Percentiles rank a stretch among this genome's conserved stretches.
Evolutionary conservation across 192 early-diverging fungal genomes (phyloP).

Genomic region (Geranomyces variabilis): DNA sequence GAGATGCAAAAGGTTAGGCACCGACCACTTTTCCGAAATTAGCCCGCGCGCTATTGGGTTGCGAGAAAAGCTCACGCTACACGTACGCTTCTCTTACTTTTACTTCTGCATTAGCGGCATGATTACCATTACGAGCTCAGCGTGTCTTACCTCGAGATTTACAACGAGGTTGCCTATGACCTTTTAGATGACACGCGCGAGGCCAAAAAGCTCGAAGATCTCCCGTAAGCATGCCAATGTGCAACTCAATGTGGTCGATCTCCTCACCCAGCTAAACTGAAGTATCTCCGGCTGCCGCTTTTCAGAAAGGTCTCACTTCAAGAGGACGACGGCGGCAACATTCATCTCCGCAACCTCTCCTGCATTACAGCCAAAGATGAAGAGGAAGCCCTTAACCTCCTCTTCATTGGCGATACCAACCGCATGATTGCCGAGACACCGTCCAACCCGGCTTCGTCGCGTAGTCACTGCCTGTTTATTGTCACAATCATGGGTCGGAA

Average conservation of each 20-base stretch:
- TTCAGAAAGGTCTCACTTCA: slow-evolving; percentile 54
- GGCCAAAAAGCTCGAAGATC: slow-evolving; percentile 65
- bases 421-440: slow-evolving; percentile 70
- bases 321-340: slow-evolving; percentile 52
- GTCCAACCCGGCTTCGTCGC: slow-evolving; percentile 64
- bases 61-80: too few species aligned
- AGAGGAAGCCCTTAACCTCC: slow-evolving; percentile 63
- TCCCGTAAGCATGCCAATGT: slow-evolving; percentile 47
- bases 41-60: too few species aligned
- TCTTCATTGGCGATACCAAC: slow-evolving; percentile 69
- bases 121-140: slow-evolving; percentile 46
- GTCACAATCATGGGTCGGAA: slow-evolving; percentile 42
- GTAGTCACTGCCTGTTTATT: slow-evolving; percentile 68
- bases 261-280: too few species aligned
- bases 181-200: slow-evolving; percentile 58
- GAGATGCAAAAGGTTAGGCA: slow-evolving; percentile 48
- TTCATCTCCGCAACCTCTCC: slow-evolving; percentile 62
- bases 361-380: slow-evolving; percentile 45
- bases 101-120: neutral
- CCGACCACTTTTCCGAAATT: too few species aligned
- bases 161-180: slow-evolving; percentile 67
- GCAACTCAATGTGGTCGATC: too few species aligned
- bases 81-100: too few species aligned
- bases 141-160: slow-evolving; percentile 68
- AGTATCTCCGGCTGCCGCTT: neutral